Conservation (phyloP, 2,329 filamentous ascomycete species). For the Penicillium sclerotiorum region DNA sequence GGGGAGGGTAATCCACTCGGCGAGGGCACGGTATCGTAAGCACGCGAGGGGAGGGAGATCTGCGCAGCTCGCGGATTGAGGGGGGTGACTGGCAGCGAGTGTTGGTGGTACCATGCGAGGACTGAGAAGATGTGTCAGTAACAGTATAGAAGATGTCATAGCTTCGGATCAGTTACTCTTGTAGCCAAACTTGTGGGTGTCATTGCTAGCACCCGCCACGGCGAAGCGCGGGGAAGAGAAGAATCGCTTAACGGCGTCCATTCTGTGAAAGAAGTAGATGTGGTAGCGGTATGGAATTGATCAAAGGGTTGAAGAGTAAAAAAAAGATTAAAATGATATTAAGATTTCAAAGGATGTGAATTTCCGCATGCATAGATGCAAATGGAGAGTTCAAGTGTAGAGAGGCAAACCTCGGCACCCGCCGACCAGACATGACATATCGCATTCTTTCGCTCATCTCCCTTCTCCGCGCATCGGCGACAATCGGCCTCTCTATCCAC, state of each 20-base stretch:
- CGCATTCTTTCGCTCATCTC: constrained; percentile 15
- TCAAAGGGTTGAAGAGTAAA: background rate
- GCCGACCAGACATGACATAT: constrained; percentile 15
- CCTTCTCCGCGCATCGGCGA: background rate
- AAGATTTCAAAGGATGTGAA: constrained; percentile 7
- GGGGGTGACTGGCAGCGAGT: constrained; percentile 75
- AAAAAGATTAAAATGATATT: constrained; percentile 14
- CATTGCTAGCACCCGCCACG: constrained; percentile 86
- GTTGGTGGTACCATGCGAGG: constrained; percentile 83
- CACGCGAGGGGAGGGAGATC: constrained; percentile 63
- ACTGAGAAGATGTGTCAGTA: constrained; percentile 56
- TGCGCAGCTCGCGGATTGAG: constrained; percentile 73
- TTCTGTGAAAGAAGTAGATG: constrained; percentile 10
- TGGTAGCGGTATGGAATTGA: background rate
- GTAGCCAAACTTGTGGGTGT: constrained; percentile 83
- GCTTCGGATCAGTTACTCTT: constrained; percentile 63
- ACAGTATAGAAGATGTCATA: background rate
- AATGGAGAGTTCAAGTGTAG: background rate
- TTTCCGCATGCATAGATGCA: no score
- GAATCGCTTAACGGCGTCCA: constrained; percentile 69
- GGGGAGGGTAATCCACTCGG: constrained; percentile 69
- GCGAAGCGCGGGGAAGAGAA: constrained; percentile 80
- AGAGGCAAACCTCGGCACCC: constrained; percentile 21
- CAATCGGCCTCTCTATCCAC: background rate
- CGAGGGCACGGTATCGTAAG: constrained; percentile 66